These are phyloP conservation scores for Toxoplasma gondii DNA, from an alignment of 169 alveolate species.

Conservation along the genomic window DNA sequence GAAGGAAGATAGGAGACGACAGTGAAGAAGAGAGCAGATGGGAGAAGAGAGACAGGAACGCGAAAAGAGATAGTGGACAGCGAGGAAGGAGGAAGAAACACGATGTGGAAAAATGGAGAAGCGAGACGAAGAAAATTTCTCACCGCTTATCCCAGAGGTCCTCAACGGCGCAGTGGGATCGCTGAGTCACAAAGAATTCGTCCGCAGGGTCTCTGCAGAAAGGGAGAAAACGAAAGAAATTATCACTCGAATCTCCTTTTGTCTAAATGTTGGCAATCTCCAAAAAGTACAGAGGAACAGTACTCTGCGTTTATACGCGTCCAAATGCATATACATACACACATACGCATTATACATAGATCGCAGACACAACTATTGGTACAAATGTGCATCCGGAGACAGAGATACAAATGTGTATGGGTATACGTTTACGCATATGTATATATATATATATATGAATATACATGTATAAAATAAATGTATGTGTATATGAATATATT, in stretches of 20 bases:
- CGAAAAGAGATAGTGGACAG: too few relatives aligned
- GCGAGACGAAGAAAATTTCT: neutral
- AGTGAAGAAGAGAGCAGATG: neutral
- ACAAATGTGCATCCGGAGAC: neutral
- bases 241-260: too few relatives aligned
- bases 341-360: neutral
- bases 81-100: neutral
- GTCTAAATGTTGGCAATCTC: too few relatives aligned
- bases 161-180: neutral
- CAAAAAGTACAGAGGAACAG: too few relatives aligned
- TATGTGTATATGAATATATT: neutral
- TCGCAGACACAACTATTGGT: too few relatives aligned
- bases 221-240: neutral
- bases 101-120: neutral
- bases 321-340: neutral
- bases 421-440: neutral
- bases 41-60: too few relatives aligned
- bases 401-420: neutral
- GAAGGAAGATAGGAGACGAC: neutral
- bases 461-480: neutral
- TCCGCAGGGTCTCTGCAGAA: neutral
- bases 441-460: neutral
- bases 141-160: slow-evolving; percentile 1
- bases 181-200: slow-evolving; percentile 15
- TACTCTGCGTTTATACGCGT: too few relatives aligned